These are phyloP conservation scores for Rubroshorea leprosula DNA, from an alignment of 345 rosid genomes.

Conservation along the genomic window DNA sequence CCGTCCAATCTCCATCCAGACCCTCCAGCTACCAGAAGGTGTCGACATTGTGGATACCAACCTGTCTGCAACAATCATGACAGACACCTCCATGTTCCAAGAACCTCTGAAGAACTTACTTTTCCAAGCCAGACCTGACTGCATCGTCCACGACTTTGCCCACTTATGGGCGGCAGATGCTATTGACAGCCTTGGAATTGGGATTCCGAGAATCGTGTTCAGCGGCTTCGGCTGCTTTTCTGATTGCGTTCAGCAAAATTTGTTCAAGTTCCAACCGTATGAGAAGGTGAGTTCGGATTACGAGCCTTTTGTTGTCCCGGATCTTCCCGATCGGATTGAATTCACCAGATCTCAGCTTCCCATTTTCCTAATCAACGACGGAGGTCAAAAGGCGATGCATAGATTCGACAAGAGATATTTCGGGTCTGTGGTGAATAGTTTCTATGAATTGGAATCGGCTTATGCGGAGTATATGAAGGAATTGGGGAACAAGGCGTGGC, in stretches of 20 bases:
- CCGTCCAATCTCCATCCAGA: slow-evolving; percentile 12
- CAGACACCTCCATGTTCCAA: slow-evolving; percentile 4
- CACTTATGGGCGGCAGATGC: slow-evolving; percentile 33
- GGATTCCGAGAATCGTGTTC: slow-evolving; percentile 38
- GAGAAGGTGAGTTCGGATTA: slow-evolving; percentile 32
- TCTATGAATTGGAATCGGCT: slow-evolving; percentile 39
- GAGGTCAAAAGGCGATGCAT: background rate
- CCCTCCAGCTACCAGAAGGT: slow-evolving; percentile 4
- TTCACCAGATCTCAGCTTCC: slow-evolving; percentile 44
- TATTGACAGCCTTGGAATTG: slow-evolving; percentile 6
- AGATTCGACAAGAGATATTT: slow-evolving; percentile 8
- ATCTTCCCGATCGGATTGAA: slow-evolving; percentile 37
- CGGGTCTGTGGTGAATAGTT: slow-evolving; percentile 38
- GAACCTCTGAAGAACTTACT: slow-evolving; percentile 19
- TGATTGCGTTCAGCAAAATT: slow-evolving; percentile 19
- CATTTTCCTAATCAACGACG: background rate
- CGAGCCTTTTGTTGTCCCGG: slow-evolving; percentile 40
- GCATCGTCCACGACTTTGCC: slow-evolving; percentile 29
- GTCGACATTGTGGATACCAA: slow-evolving; percentile 14
- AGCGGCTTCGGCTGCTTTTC: slow-evolving; percentile 37
- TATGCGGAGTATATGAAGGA: slow-evolving; percentile 33
- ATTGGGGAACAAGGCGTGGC: slow-evolving; percentile 39
- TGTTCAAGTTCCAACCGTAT: slow-evolving; percentile 23
- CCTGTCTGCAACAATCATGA: slow-evolving; percentile 3
- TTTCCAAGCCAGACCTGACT: slow-evolving; percentile 21